Base-by-base conservation (phyloP, 2,329 filamentous ascomycete genomes). In the Cucurbitaria berberidis region DNA sequence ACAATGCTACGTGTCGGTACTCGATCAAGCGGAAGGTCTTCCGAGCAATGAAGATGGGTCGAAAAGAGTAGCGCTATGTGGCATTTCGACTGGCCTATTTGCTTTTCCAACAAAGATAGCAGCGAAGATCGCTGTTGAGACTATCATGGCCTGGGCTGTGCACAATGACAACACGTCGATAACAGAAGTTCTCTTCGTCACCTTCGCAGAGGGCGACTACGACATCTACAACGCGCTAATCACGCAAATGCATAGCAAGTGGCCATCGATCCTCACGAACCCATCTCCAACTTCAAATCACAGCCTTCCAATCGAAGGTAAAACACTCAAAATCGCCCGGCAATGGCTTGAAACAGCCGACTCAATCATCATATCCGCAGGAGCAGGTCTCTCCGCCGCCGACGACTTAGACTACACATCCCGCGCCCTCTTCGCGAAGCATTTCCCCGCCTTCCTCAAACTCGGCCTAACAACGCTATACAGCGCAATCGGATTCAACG, bases 21-120 rank as follows among this genome's bases (percentile, higher is more conserved):
- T 75, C 2, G 57, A 66, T 11, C 64, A 62, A 24, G 61, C 62
- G 6, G 72, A 75, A 21, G 21, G 51, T 6, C 53, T 73, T 4
- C 61, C 63, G 1, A 39, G 54, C 10, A 48, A 60, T n/a, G 22
- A 45, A 1, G 63, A 68, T 26, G 63, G 60, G 11, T 55, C 61
- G 11, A 74, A 73, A 35, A 60, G 62, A 1, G 52, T 76, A 3
- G 70, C 68, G 6, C 59, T 75, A 26, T 76, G 73, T 49, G 66
- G 72, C 13, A 67, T 75, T 19, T 74, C 72, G 5, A 76, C 73
- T 1, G 74, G 74, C 0, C 32, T 74, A n/a, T 76, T 74, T 40
- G 66, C 69, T 7, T 76, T 74, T 34, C 74, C 72, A 3, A 55
- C 60, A 0, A 55, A 48, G 18, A 41, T 65, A 27, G 73, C 72